Evolutionary conservation across 306 rosid species (phyloP), one percentile per base, ranked within the genome.

Genomic region (Cucurbita pepo): DNA sequence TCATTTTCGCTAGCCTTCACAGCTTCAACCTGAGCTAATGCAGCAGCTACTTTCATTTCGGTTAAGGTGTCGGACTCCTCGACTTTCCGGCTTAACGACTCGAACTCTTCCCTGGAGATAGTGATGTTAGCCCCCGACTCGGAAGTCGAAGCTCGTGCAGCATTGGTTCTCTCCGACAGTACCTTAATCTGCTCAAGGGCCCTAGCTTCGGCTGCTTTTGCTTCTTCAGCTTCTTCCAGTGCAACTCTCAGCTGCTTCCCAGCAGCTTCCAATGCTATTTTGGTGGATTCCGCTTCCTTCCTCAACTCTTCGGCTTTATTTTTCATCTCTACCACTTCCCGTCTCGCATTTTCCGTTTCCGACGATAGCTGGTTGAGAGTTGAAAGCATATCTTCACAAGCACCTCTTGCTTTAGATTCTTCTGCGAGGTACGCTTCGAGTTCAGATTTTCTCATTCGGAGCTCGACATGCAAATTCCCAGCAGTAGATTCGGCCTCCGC

Each of bases 1-100:
- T 95, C 99, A 55, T 88, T 88, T 85, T 95, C 97, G 63, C 99
- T 85, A 71, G 99, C 96, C 83, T 82, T 95, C 87, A 95, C 99
- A n/a, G 99, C 99, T 79, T 89, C 97, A 69, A 83, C 99, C 83
- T 91, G 97, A 69, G 99, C 99, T 84, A 82, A 38, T 51, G 99
- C 99, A 54, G 99, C 99, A 66, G 91, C 99, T 63, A 95, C 90
- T 82, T 86, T 91, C 99, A 95, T 91, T 75, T 88, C 93, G 4
- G 99, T 85, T 79, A 95, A 83, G 56, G 82, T 85, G 77, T 89
- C 90, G 1, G 96, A 89, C 82, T 91, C 97, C 82, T 86, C 97
- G 71, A 95, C 95, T 80, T 91, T 95, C 47, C 82, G 86, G 76
- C 91, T 89, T 69, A 91, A 76, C 0, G 99, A 89, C 76, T 91